Conservation (phyloP, 1,284 basidiomycete genomes). For the Prillingera fragicola region DNA sequence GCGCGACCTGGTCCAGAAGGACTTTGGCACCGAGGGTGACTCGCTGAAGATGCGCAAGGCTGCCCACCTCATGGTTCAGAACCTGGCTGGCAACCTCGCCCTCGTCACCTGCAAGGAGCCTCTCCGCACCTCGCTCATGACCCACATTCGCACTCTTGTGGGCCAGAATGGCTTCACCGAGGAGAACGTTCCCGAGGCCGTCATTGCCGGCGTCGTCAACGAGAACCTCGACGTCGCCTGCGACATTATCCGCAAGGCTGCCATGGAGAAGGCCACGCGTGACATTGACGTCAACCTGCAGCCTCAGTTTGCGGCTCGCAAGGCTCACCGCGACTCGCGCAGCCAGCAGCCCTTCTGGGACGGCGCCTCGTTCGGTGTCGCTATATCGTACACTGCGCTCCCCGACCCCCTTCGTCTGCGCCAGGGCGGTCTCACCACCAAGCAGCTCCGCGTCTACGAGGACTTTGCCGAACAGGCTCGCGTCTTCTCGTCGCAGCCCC, state of each 20-base stretch:
- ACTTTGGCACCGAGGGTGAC: slow-evolving; percentile 90
- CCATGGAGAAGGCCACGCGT: slow-evolving; percentile 92
- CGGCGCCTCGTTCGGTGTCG: slow-evolving; percentile 59
- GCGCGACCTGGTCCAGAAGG: slow-evolving; percentile 89
- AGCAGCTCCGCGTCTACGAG: slow-evolving; percentile 88
- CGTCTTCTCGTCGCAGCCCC: slow-evolving; percentile 5
- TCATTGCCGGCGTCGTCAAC: slow-evolving; percentile 72
- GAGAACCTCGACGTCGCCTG: slow-evolving; percentile 96
- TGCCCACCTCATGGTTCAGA: slow-evolving; percentile 94
- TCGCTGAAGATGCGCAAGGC: slow-evolving; percentile 87
- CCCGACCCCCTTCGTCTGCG: slow-evolving; percentile 88
- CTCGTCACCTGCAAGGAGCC: slow-evolving; percentile 99
- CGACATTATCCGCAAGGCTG: slow-evolving; percentile 90
- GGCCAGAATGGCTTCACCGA: slow-evolving; percentile 82
- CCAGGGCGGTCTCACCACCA: slow-evolving; percentile 69
- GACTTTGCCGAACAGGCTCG: slow-evolving; percentile 66
- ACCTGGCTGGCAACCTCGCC: slow-evolving; percentile 91
- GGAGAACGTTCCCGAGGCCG: slow-evolving; percentile 53
- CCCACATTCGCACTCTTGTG: slow-evolving; percentile 74
- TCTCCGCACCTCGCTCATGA: slow-evolving; percentile 84
- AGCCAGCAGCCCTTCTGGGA: slow-evolving; percentile 77
- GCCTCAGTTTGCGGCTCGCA: slow-evolving; percentile 72
- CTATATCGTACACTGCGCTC: slow-evolving; percentile 70
- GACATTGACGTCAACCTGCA: slow-evolving; percentile 91
- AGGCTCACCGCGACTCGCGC: slow-evolving; percentile 70